Conservation (phyloP, 371 early-diverging fungal species). For the Mucor mucedo region DNA sequence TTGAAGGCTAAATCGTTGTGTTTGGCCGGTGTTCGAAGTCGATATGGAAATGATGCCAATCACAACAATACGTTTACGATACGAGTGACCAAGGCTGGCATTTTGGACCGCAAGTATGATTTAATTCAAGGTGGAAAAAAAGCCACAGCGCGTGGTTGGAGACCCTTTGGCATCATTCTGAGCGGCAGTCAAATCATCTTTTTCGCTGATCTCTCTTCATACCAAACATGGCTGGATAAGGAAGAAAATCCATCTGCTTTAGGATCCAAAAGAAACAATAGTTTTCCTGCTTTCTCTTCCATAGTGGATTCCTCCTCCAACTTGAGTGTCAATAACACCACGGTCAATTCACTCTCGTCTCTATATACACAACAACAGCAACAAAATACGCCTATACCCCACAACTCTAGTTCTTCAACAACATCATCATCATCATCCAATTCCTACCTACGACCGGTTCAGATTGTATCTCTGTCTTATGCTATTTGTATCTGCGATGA, state of each 20-base stretch:
- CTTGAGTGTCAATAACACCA: conserved; percentile 11
- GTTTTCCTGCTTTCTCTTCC: conserved; percentile 28
- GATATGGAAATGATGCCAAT: conserved; percentile 22
- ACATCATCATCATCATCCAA: not conserved
- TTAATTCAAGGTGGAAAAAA: conserved; percentile 69
- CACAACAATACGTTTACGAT: conserved; percentile 52
- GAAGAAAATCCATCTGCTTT: not conserved
- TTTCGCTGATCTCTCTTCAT: conserved; percentile 60
- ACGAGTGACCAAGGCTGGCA: conserved; percentile 73
- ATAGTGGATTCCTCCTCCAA: conserved; percentile 12
- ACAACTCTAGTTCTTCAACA: conserved; percentile 8
- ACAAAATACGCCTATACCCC: conserved; percentile 14
- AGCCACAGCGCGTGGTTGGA: conserved; percentile 74
- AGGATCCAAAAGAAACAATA: conserved; percentile 23
- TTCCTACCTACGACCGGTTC: conserved; percentile 41
- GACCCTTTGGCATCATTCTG: conserved; percentile 74
- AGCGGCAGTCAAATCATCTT: conserved; percentile 81
- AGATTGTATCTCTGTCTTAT: conserved; percentile 67
- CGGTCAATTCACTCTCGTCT: conserved; percentile 26
- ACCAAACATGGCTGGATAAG: conserved; percentile 48
- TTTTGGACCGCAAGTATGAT: conserved; percentile 75
- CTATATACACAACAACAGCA: conserved; percentile 21
- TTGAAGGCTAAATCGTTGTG: conserved; percentile 43
- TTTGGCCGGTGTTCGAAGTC: conserved; percentile 50
- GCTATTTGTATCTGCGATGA: conserved; percentile 76